These are phyloP conservation scores for Dendrobium chrysotoxum DNA, from an alignment of 106 monocot species.

Conservation along the genomic window DNA sequence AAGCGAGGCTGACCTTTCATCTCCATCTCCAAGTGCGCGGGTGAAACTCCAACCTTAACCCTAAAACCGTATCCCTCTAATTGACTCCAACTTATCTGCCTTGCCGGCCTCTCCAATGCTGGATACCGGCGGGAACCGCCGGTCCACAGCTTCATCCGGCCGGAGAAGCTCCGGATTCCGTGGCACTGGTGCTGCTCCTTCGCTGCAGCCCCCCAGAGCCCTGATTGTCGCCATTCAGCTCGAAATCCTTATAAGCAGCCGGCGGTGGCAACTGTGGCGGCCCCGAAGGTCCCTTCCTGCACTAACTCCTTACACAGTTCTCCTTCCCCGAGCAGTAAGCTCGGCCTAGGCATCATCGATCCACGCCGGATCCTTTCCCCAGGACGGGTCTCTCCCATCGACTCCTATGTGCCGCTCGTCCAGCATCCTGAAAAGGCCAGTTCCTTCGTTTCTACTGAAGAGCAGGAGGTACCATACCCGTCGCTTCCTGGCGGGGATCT, in stretches of 20 bases:
- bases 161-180: conserved; percentile 4
- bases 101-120: neutral
- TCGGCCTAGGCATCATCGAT: conserved; percentile 44
- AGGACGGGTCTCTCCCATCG: conserved; percentile 83
- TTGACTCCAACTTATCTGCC: neutral
- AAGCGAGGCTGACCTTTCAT: neutral
- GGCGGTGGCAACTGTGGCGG: neutral
- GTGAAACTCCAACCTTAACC: conserved; percentile 1
- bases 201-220: conserved; percentile 24
- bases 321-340: conserved; percentile 45
- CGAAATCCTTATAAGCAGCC: neutral
- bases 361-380: conserved; percentile 82
- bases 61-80: neutral
- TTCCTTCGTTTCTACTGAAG: neutral
- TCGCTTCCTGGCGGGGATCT: neutral
- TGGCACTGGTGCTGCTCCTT: conserved; percentile 39
- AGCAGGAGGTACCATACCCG: conserved; percentile 8
- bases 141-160: neutral
- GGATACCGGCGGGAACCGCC: conserved; percentile 8
- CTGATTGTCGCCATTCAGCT: conserved; percentile 20
- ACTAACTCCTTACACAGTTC: conserved; percentile 31
- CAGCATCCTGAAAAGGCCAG: conserved; percentile 16
- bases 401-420: conserved; percentile 36
- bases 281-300: conserved; percentile 1
- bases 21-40: conserved; percentile 3